Percentiles rank a stretch among this genome's conserved stretches.
These are phyloP conservation scores for Elsinoe perseae DNA, from an alignment of 2,329 filamentous ascomycete genomes.

Conservation along the genomic window DNA sequence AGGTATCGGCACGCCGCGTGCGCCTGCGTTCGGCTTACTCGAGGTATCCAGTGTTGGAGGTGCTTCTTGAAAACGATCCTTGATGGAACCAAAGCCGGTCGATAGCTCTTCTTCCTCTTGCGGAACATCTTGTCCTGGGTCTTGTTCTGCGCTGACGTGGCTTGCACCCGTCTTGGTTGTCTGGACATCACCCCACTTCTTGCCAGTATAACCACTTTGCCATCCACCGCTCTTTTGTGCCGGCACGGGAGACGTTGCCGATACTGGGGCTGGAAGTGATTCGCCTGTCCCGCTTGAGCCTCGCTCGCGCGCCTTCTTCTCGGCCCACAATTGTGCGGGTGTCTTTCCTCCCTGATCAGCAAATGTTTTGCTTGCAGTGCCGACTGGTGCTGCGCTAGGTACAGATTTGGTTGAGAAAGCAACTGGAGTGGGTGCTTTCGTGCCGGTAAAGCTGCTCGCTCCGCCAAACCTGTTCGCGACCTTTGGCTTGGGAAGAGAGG, in stretches of 20 bases:
- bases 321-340: constrained; percentile 91
- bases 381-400: constrained; percentile 57
- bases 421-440: constrained; percentile 76
- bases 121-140: constrained; percentile 55
- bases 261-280: constrained; percentile 38
- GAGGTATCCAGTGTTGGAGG: constrained; percentile 58
- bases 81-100: constrained; percentile 64
- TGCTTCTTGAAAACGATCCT: constrained; percentile 75
- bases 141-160: constrained; percentile 53
- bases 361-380: constrained; percentile 82
- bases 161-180: constrained; percentile 59
- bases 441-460: constrained; percentile 69
- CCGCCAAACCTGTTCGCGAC: constrained; percentile 78
- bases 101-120: constrained; percentile 46
- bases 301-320: constrained; percentile 83
- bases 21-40: constrained; percentile 58
- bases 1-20: constrained; percentile 66
- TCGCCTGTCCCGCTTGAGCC: constrained; percentile 47
- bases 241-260: constrained; percentile 47
- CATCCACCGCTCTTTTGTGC: constrained; percentile 74
- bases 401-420: constrained; percentile 56
- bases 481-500: constrained; percentile 86
- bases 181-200: constrained; percentile 80
- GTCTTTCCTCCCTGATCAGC: constrained; percentile 94
- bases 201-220: constrained; percentile 87